Conservation (phyloP, 2,329 filamentous ascomycete species). For the Lachnellula cervina region DNA sequence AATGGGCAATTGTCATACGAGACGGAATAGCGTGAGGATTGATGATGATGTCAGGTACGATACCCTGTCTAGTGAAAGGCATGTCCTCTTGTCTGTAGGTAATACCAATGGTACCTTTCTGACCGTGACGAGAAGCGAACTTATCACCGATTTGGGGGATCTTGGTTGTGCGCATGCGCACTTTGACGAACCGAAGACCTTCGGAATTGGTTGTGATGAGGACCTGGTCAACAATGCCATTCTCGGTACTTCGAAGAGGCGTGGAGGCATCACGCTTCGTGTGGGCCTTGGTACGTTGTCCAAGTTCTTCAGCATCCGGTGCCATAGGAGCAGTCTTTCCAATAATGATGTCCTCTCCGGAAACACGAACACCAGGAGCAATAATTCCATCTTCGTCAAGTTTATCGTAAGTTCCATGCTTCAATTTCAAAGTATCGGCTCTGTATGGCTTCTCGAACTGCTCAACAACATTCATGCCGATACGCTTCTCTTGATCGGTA, state of each 20-base stretch:
- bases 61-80: conserved; percentile 90
- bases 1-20: conserved; percentile 99
- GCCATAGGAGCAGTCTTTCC: conserved; percentile 96
- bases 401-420: conserved; percentile 96
- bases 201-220: conserved; percentile 92
- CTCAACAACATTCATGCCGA: conserved; percentile 89
- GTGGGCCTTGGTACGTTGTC: conserved; percentile 83
- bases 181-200: conserved; percentile 93
- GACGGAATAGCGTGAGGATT: conserved; percentile 99
- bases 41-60: conserved; percentile 94
- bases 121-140: conserved; percentile 97
- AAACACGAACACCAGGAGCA: conserved; percentile 87
- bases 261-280: conserved; percentile 95
- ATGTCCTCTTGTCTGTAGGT: conserved; percentile 98
- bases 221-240: conserved; percentile 91
- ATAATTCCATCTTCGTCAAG: conserved; percentile 95
- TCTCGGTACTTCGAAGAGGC: conserved; percentile 89
- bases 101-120: conserved; percentile 98
- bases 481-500: conserved; percentile 92
- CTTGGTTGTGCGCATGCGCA: conserved; percentile 95
- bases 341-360: conserved; percentile 97
- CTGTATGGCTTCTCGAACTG: conserved; percentile 93
- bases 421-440: conserved; percentile 81
- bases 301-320: conserved; percentile 87
- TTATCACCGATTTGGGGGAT: conserved; percentile 98